Evolutionary conservation across 768 basidiomycete genomes (phyloP).

Genomic region (Amanita brunnescens): DNA sequence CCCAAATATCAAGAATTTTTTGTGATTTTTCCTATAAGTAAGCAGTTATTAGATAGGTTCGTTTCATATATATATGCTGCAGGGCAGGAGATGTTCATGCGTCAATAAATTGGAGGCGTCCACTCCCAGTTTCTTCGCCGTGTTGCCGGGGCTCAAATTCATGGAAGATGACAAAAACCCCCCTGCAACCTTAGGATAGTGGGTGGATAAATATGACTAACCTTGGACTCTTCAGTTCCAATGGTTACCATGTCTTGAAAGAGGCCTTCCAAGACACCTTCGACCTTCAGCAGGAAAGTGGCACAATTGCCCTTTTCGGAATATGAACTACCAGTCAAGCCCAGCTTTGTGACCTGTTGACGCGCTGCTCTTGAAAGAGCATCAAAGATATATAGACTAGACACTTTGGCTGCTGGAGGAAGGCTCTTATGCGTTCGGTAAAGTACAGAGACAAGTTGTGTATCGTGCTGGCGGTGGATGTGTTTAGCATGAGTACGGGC

Average conservation of each 20-base stretch:
- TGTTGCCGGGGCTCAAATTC: neutral
- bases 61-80: constrained; percentile 1
- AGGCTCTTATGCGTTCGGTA: constrained; percentile 86
- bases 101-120: neutral
- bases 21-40: constrained; percentile 82
- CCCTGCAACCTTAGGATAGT: neutral
- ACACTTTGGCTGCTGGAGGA: constrained; percentile 59
- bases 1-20: constrained; percentile 98
- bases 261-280: constrained; percentile 83
- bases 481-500: neutral
- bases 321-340: constrained; percentile 45
- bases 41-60: constrained; percentile 37
- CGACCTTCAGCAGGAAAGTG: constrained; percentile 82
- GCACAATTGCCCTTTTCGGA: constrained; percentile 61
- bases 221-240: constrained; percentile 70
- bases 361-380: constrained; percentile 83
- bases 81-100: too few relatives aligned
- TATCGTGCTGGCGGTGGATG: constrained; percentile 54
- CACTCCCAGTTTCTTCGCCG: neutral
- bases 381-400: constrained; percentile 90
- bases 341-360: constrained; percentile 55
- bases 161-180: neutral
- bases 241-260: constrained; percentile 75
- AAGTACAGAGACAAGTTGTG: constrained; percentile 78
- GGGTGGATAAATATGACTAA: constrained; percentile 38